These are phyloP conservation scores for Salisapilia sapeloensis DNA, from an alignment of 352 stramenopile species.

Conservation along the genomic window DNA sequence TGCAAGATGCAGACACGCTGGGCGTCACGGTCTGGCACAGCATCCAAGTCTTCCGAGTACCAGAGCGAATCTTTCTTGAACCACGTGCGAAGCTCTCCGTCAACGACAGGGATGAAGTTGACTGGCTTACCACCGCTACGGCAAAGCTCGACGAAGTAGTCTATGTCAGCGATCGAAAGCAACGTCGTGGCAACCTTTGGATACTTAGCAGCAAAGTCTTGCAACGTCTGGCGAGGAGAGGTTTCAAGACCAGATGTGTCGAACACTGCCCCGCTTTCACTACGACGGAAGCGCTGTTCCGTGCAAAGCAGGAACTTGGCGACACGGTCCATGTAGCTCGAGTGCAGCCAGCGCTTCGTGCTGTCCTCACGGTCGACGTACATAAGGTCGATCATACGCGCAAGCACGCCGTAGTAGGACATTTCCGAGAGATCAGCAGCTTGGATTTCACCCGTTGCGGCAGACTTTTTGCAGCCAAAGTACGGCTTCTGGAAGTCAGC, in stretches of 20 bases:
- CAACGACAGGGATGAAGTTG: slow-evolving; percentile 73
- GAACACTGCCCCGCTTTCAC: slow-evolving; percentile 11
- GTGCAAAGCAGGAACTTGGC: slow-evolving; percentile 51
- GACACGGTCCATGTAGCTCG: slow-evolving; percentile 47
- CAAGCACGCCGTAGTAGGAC: slow-evolving; percentile 68
- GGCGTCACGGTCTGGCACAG: slow-evolving; percentile 49
- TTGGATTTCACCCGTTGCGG: slow-evolving; percentile 12
- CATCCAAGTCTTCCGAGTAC: slow-evolving; percentile 81
- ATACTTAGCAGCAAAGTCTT: slow-evolving; percentile 31
- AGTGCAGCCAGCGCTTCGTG: slow-evolving; percentile 61
- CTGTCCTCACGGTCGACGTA: slow-evolving; percentile 32
- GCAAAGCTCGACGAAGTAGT: slow-evolving; percentile 75
- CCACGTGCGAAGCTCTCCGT: slow-evolving; percentile 70
- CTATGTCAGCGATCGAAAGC: slow-evolving; percentile 50
- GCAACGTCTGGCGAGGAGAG: slow-evolving; percentile 21
- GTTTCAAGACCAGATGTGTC: slow-evolving; percentile 19
- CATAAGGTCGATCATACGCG: slow-evolving; percentile 64
- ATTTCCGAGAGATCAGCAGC: slow-evolving; percentile 63
- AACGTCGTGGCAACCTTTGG: slow-evolving; percentile 29
- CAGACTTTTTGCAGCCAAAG: slow-evolving; percentile 48
- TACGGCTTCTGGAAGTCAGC: slow-evolving; percentile 82
- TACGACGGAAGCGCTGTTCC: slow-evolving; percentile 44
- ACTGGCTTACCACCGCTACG: slow-evolving; percentile 71
- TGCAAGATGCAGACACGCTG: slow-evolving; percentile 77
- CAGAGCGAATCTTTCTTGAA: slow-evolving; percentile 86